Conservation (phyloP, 78 protist genomes). For the Dictyostelium brefeldianum region DNA sequence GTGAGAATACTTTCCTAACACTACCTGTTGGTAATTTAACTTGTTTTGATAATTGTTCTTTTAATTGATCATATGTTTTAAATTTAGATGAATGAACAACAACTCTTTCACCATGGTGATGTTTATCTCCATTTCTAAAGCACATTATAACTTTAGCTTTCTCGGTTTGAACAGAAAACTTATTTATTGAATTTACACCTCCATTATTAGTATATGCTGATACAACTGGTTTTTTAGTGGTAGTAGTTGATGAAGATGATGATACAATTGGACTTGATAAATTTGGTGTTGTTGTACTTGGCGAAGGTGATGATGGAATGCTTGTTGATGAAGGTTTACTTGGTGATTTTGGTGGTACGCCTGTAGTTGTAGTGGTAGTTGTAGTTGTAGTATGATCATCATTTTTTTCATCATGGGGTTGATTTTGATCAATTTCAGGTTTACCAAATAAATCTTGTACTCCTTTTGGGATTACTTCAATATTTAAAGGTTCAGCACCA, state of each 20-base stretch:
- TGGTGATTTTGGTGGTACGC: background rate
- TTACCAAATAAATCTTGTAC: constrained; percentile 26
- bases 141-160: constrained; percentile 59
- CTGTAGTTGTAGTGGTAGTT: background rate
- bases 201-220: constrained; percentile 35
- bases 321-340: background rate
- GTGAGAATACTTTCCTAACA: constrained; percentile 45
- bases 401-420: background rate
- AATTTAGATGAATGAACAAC: constrained; percentile 58
- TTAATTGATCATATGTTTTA: constrained; percentile 69
- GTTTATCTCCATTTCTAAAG: constrained; percentile 68
- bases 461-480: constrained; percentile 31
- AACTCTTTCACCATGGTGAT: constrained; percentile 40
- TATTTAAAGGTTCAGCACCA: constrained; percentile 77
- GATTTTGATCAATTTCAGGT: background rate
- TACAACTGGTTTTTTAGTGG: constrained; percentile 48
- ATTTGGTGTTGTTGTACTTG: background rate
- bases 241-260: background rate
- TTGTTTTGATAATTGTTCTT: constrained; percentile 70
- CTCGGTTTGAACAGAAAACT: constrained; percentile 47
- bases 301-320: background rate
- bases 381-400: background rate
- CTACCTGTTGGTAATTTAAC: constrained; percentile 64
- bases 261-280: background rate
- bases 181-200: background rate